Conservation (phyloP, 2,329 filamentous ascomycete species). For the Aureobasidium uvarum region DNA sequence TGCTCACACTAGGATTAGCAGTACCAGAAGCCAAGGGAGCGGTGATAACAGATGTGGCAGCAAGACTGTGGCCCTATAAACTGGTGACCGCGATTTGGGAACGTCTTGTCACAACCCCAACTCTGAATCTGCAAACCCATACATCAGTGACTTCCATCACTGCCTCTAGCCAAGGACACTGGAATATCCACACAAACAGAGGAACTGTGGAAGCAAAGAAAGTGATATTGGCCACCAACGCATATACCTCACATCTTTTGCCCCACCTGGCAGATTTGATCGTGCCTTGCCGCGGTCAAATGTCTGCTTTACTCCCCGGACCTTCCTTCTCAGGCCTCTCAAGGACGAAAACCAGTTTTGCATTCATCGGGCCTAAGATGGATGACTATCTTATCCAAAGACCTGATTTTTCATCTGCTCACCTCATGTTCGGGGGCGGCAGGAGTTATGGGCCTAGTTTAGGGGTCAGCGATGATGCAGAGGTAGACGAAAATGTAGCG, state of each 20-base stretch:
- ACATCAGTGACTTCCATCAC: conserved; percentile 55
- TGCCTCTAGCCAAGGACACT: conserved; percentile 39
- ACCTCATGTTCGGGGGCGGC: conserved; percentile 71
- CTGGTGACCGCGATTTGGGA: conserved; percentile 71
- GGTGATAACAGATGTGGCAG: conserved; percentile 63
- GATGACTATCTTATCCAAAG: conserved; percentile 74
- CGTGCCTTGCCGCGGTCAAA: conserved; percentile 72
- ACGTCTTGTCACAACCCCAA: conserved; percentile 49
- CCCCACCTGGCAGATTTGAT: conserved; percentile 68
- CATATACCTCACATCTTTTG: conserved; percentile 73
- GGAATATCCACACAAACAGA: conserved; percentile 65
- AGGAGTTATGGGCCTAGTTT: conserved; percentile 56
- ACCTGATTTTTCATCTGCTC: conserved; percentile 47
- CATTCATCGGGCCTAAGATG: conserved; percentile 58
- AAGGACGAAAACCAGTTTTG: conserved; percentile 60
- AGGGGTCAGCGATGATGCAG: conserved; percentile 60
- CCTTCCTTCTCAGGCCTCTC: conserved; percentile 33
- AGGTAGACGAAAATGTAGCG: conserved; percentile 57
- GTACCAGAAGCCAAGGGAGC: conserved; percentile 58
- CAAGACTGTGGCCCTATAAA: conserved; percentile 80
- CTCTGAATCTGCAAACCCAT: conserved; percentile 71
- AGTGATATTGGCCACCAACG: conserved; percentile 79
- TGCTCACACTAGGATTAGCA: conserved; percentile 54
- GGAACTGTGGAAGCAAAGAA: conserved; percentile 63
- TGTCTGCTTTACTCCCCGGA: conserved; percentile 64